A percentile compares a stretch with the other conserved stretches of the same genome.
These are phyloP conservation scores for Xylaria telfairii DNA, from an alignment of 495 filamentous ascomycete species.

Conservation along the genomic window DNA sequence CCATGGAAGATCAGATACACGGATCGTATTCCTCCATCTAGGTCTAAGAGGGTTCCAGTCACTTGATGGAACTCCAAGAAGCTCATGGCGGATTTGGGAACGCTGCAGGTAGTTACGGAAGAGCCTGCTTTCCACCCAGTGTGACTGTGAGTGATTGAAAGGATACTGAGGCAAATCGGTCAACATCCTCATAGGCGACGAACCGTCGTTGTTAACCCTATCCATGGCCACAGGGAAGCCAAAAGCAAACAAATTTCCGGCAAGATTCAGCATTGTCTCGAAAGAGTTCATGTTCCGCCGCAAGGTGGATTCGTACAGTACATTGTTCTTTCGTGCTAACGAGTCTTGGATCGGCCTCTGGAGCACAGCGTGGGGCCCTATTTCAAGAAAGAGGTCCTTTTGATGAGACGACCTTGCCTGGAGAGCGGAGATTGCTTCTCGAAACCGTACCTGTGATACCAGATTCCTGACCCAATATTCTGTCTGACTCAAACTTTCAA, in stretches of 20 bases:
- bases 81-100: slow-evolving; percentile 44
- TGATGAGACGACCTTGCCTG: no score
- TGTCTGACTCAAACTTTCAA: slow-evolving; percentile 17
- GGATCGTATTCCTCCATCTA: slow-evolving; percentile 49
- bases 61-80: slow-evolving; percentile 47
- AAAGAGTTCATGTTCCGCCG: slow-evolving; percentile 33
- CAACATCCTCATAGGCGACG: slow-evolving; percentile 33
- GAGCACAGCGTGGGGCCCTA: slow-evolving; percentile 64
- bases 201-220: slow-evolving; percentile 25
- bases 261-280: slow-evolving; percentile 30
- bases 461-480: slow-evolving; percentile 50
- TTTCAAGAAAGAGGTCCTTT: slow-evolving; percentile 50
- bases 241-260: slow-evolving; percentile 38
- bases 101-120: slow-evolving; percentile 47
- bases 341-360: slow-evolving; percentile 55
- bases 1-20: slow-evolving; percentile 51
- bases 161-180: slow-evolving; percentile 41
- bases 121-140: slow-evolving; percentile 50
- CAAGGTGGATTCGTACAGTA: slow-evolving; percentile 37
- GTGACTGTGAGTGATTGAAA: slow-evolving; percentile 46
- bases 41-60: slow-evolving; percentile 47
- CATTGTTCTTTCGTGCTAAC: slow-evolving; percentile 24
- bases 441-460: slow-evolving; percentile 48
- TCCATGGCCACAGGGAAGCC: slow-evolving; percentile 34
- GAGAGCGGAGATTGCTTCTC: slow-evolving; percentile 28